A percentile compares a stretch with the other conserved stretches of the same genome.
These are phyloP conservation scores for Hypholoma fasciculare DNA, from an alignment of 768 basidiomycete species.

Conservation along the genomic window DNA sequence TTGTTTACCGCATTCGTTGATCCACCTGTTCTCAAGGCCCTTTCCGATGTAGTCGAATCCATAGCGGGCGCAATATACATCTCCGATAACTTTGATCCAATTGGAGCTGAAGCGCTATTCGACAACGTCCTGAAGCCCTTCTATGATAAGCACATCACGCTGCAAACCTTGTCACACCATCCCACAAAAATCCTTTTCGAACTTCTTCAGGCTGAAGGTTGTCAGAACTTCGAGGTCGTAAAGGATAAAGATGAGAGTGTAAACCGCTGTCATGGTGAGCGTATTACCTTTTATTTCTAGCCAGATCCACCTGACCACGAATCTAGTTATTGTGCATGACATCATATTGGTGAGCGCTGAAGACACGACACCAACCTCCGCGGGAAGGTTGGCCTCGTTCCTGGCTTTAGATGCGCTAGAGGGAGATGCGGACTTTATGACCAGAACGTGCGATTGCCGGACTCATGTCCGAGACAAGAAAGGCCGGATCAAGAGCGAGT, in stretches of 20 bases:
- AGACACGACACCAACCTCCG: constrained; percentile 49
- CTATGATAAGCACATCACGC: constrained; percentile 71
- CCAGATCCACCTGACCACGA: not conserved
- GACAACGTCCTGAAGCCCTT: constrained; percentile 72
- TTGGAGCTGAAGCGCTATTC: constrained; percentile 66
- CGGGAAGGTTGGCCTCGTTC: constrained; percentile 61
- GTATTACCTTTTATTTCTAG: not conserved
- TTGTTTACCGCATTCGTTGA: not conserved
- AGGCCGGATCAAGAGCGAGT: constrained; percentile 5
- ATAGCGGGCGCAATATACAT: constrained; percentile 79
- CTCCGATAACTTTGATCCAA: constrained; percentile 66
- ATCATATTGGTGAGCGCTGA: constrained; percentile 58
- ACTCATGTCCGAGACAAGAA: constrained; percentile 23
- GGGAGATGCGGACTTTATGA: constrained; percentile 61
- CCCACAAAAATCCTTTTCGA: constrained; percentile 78
- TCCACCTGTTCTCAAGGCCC: constrained; percentile 43
- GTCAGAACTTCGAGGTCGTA: constrained; percentile 60
- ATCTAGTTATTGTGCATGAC: constrained; percentile 67
- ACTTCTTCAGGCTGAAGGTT: constrained; percentile 69
- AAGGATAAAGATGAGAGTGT: constrained; percentile 45
- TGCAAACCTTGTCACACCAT: constrained; percentile 73
- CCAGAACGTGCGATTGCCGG: constrained; percentile 69
- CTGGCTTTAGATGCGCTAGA: constrained; percentile 72
- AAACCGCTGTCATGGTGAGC: constrained; percentile 55
- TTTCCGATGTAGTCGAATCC: constrained; percentile 82